Evolutionary conservation across 2,329 filamentous ascomycete species (phyloP).

Genomic region (Alternaria sp.): DNA sequence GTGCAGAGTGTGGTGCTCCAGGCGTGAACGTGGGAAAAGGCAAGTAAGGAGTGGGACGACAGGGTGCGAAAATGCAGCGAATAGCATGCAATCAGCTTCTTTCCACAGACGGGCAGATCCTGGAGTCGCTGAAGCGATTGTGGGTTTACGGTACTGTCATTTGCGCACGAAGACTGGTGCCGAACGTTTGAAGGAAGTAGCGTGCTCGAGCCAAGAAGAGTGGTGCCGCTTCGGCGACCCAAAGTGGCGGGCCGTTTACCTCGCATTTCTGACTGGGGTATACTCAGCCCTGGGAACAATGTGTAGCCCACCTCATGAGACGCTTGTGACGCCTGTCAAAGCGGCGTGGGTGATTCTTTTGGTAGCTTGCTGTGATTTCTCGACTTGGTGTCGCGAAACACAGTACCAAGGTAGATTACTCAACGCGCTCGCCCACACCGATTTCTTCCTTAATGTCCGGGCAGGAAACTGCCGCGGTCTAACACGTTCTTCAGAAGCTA

Average conservation of each 20-base stretch:
- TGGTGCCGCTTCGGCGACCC: conserved; percentile 35
- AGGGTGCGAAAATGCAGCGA: conserved; percentile 28
- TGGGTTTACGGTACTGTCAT: conserved; percentile 44
- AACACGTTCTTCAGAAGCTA: conserved; percentile 23
- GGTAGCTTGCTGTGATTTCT: neutral
- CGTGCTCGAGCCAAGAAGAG: conserved; percentile 29
- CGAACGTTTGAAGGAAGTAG: conserved; percentile 29
- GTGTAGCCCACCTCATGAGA: conserved; percentile 5
- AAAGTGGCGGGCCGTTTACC: conserved; percentile 32
- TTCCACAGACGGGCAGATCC: conserved; percentile 26
- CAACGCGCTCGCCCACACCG: conserved; percentile 14
- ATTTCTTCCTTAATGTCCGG: conserved; percentile 15
- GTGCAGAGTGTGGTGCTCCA: conserved; percentile 36
- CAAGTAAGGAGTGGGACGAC: conserved; percentile 29
- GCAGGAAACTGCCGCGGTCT: conserved; percentile 25
- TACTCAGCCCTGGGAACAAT: conserved; percentile 15
- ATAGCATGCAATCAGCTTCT: conserved; percentile 23
- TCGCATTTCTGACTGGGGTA: conserved; percentile 23
- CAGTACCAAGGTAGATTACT: conserved; percentile 5
- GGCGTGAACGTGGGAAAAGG: conserved; percentile 30
- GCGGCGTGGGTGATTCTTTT: neutral
- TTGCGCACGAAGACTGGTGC: conserved; percentile 36
- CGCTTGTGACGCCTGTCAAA: neutral
- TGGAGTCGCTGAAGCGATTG: conserved; percentile 31
- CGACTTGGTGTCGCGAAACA: conserved; percentile 2